These are phyloP conservation scores for Hypsizygus ulmarius DNA, from an alignment of 1,284 basidiomycete species.

Conservation along the genomic window DNA sequence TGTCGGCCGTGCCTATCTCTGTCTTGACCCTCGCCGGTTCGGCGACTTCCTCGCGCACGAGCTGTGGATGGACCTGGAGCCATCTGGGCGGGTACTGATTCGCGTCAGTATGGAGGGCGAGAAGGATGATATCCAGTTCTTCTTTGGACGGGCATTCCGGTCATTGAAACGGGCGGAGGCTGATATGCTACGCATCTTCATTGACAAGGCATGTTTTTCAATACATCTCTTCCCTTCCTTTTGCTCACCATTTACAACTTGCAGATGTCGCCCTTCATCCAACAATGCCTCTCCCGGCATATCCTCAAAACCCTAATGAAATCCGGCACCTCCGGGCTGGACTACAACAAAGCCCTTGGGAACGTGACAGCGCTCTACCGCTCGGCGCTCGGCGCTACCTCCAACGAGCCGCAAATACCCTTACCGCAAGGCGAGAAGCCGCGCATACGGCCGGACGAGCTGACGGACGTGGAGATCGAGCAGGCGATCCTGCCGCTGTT, in stretches of 20 bases:
- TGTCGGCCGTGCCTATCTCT: slow-evolving; percentile 89
- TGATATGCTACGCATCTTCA: slow-evolving; percentile 96
- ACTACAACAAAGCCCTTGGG: slow-evolving; percentile 82
- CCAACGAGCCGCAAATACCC: slow-evolving; percentile 76
- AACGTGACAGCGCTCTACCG: slow-evolving; percentile 82
- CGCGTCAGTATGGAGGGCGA: slow-evolving; percentile 98
- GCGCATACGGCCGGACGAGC: slow-evolving; percentile 65
- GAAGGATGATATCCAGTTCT: slow-evolving; percentile 97
- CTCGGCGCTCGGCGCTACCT: slow-evolving; percentile 61
- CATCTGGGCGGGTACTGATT: slow-evolving; percentile 81
- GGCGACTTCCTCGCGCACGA: slow-evolving; percentile 91
- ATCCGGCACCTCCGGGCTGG: slow-evolving; percentile 56
- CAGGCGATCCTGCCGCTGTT: slow-evolving; percentile 89
- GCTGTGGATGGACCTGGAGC: slow-evolving; percentile 89
- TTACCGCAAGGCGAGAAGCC: slow-evolving; percentile 70
- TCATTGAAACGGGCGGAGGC: slow-evolving; percentile 92
- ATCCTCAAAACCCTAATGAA: slow-evolving; percentile 80
- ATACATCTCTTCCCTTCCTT: background rate
- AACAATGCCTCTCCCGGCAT: slow-evolving; percentile 81
- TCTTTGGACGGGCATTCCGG: slow-evolving; percentile 95
- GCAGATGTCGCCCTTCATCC: slow-evolving; percentile 93
- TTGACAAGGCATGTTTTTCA: slow-evolving; percentile 80
- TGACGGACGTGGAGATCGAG: slow-evolving; percentile 94
- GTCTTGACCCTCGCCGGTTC: slow-evolving; percentile 87
- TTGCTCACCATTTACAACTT: background rate